Evolutionary conservation across 495 filamentous ascomycete species (phyloP).

Genomic region (Penicillium odoratum): DNA sequence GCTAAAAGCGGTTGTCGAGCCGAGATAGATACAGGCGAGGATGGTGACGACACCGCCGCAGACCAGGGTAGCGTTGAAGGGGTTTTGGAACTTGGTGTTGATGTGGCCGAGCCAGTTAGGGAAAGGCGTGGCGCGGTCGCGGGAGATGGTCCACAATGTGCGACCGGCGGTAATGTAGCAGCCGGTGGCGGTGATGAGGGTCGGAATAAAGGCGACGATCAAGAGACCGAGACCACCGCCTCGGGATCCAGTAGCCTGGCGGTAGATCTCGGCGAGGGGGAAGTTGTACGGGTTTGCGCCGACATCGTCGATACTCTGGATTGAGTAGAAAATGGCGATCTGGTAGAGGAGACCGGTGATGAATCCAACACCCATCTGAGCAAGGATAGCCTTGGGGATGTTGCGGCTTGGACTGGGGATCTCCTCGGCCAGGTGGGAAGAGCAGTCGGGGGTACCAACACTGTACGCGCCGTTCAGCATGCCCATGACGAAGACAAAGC

Average conservation of each 20-base stretch:
- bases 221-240: constrained; percentile 59
- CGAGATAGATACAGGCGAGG: constrained; percentile 74
- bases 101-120: constrained; percentile 39
- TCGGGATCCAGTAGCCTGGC: constrained; percentile 68
- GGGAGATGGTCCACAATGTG: constrained; percentile 81
- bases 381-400: constrained; percentile 52
- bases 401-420: constrained; percentile 58
- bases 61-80: constrained; percentile 67
- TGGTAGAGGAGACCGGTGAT: constrained; percentile 50
- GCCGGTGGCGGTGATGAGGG: constrained; percentile 62
- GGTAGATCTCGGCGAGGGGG: constrained; percentile 77
- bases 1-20: constrained; percentile 70
- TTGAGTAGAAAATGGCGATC: constrained; percentile 54
- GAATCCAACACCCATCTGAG: constrained; percentile 52
- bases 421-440: constrained; percentile 82
- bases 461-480: constrained; percentile 86
- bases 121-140: constrained; percentile 62
- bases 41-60: constrained; percentile 58
- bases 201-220: constrained; percentile 66
- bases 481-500: constrained; percentile 76
- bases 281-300: constrained; percentile 53
- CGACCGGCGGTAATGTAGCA: constrained; percentile 75
- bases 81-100: constrained; percentile 54
- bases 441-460: constrained; percentile 75
- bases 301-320: constrained; percentile 43